Conservation (phyloP, 331 rosid genomes). For the Quercus phellos region DNA sequence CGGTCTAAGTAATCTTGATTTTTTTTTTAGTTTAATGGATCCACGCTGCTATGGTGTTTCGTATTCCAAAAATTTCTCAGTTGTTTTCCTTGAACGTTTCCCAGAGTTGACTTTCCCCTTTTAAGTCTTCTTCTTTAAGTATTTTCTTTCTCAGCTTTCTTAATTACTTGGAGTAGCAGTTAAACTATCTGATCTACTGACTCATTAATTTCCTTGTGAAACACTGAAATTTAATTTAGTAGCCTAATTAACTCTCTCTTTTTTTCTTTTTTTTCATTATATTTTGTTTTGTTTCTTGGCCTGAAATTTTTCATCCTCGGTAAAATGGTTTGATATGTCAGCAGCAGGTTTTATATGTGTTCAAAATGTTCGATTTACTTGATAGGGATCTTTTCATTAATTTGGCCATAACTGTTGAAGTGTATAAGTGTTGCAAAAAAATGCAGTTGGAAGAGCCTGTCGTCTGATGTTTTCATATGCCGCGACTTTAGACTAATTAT, state of each 20-base stretch:
- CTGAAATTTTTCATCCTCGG: not conserved
- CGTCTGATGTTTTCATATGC: too few species aligned
- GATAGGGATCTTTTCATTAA: not conserved
- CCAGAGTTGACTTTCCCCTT: not conserved
- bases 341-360: too few species aligned
- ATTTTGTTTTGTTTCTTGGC: not conserved
- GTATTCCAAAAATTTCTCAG: too few species aligned
- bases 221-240: slow-evolving; percentile 10
- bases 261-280: not conserved
- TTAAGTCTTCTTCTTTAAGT: not conserved
- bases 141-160: not conserved
- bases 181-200: not conserved
- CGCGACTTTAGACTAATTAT: too few species aligned
- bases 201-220: not conserved
- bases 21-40: too few species aligned
- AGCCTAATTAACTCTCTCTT: not conserved
- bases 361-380: not conserved
- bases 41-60: too few species aligned
- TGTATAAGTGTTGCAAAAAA: not conserved
- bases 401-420: not conserved
- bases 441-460: too few species aligned
- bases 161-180: not conserved
- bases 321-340: not conserved
- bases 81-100: too few species aligned
- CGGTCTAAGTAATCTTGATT: too few species aligned